A percentile compares a stretch with the other conserved stretches of the same genome.
phyloP scores from a whole-genome alignment of 2,329 filamentous ascomycete species.

The Monilinia laxa region DNA sequence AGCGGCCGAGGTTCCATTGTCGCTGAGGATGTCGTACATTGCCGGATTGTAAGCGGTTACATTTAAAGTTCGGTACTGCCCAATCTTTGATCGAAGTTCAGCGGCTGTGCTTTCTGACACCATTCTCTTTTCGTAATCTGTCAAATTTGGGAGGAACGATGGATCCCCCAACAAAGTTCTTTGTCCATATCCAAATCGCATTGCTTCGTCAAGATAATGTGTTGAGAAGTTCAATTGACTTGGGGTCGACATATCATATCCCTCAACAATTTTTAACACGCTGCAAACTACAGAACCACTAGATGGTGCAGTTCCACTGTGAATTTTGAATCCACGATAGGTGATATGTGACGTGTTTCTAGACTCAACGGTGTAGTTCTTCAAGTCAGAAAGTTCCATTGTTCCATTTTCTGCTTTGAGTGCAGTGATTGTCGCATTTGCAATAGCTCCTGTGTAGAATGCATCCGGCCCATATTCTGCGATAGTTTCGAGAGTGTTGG shows the following conservation, averaged over 20 bases:
- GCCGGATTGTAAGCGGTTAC: constrained; percentile 61
- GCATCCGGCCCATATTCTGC: constrained; percentile 68
- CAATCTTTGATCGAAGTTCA: constrained; percentile 58
- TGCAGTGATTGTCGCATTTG: constrained; percentile 69
- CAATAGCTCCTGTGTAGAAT: constrained; percentile 73
- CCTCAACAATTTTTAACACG: constrained; percentile 73
- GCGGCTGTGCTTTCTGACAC: constrained; percentile 54
- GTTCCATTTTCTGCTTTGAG: constrained; percentile 73
- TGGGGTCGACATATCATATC: constrained; percentile 65
- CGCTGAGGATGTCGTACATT: constrained; percentile 55
- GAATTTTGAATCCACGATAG: constrained; percentile 70
- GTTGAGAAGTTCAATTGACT: constrained; percentile 58
- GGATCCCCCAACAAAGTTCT: constrained; percentile 64
- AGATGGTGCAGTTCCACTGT: constrained; percentile 69
- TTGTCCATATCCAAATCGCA: constrained; percentile 65
- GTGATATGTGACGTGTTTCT: constrained; percentile 62
- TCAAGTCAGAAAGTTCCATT: constrained; percentile 78
- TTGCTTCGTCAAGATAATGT: constrained; percentile 65
- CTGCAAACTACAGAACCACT: constrained; percentile 74
- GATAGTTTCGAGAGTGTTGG: constrained; percentile 74
- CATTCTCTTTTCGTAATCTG: constrained; percentile 53
- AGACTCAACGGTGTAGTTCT: constrained; percentile 67
- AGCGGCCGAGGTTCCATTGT: constrained; percentile 52
- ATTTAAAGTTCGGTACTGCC: constrained; percentile 56
- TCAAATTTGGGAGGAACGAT: constrained; percentile 56